phyloP scores from a whole-genome alignment of 2,329 filamentous ascomycete genomes.

The Botrytis byssoidea region DNA sequence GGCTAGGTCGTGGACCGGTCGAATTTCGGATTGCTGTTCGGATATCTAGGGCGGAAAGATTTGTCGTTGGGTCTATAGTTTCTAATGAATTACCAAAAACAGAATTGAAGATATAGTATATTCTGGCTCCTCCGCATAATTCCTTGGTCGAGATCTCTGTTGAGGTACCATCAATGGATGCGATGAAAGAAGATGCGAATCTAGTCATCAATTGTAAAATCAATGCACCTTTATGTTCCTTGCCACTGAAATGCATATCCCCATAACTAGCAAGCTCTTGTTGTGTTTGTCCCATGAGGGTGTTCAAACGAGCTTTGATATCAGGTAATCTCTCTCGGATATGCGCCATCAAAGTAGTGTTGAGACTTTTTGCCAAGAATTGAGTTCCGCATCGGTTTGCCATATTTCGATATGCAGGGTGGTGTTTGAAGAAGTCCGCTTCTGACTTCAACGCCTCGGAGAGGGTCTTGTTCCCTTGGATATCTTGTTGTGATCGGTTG shows the following conservation, averaged over 20 bases:
- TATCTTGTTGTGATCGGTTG: conserved; percentile 97
- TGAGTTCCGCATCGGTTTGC: conserved; percentile 89
- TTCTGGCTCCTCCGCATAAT: conserved; percentile 39
- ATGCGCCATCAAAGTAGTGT: conserved; percentile 91
- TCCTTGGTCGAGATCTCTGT: conserved; percentile 97
- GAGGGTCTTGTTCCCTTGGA: conserved; percentile 93
- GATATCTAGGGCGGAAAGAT: conserved; percentile 91
- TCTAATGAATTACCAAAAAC: conserved; percentile 90
- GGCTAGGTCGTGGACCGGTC: conserved; percentile 87
- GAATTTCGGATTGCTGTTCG: conserved; percentile 97
- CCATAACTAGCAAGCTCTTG: conserved; percentile 98
- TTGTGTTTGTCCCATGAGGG: conserved; percentile 98
- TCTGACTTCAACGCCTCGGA: conserved; percentile 87
- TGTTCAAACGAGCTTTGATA: conserved; percentile 97
- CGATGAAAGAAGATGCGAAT: conserved; percentile 96
- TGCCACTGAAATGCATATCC: conserved; percentile 95
- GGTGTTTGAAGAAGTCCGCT: conserved; percentile 92
- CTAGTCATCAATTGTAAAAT: conserved; percentile 98
- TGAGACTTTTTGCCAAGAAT: conserved; percentile 90
- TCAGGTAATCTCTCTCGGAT: conserved; percentile 94
- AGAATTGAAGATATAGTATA: conserved; percentile 41
- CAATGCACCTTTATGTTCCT: conserved; percentile 91
- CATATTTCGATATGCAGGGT: conserved; percentile 96
- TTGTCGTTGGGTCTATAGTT: conserved; percentile 92
- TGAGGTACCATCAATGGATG: conserved; percentile 96